Conservation (phyloP, 805 yeast species). For the Lipomyces japonicus region DNA sequence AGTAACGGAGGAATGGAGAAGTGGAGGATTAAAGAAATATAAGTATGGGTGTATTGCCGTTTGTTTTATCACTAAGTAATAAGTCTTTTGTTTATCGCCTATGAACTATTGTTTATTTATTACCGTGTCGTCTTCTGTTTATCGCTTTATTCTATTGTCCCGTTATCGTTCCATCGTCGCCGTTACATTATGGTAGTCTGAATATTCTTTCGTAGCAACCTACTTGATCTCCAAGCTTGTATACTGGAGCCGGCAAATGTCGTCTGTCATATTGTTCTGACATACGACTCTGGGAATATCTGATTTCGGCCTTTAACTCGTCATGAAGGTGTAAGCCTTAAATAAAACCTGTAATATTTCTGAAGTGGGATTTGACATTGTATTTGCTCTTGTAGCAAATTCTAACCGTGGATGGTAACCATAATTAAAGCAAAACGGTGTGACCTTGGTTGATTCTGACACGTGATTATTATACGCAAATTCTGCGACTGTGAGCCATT, state of each 20-base stretch:
- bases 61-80: no score
- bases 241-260: background rate
- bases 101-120: no score
- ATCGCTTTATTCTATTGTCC: no score
- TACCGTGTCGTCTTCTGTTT: no score
- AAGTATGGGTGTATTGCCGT: no score
- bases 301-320: background rate
- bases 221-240: background rate
- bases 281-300: background rate
- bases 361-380: background rate
- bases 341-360: background rate
- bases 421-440: background rate
- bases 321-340: background rate
- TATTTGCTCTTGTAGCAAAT: background rate
- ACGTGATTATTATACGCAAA: background rate
- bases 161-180: no score
- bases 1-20: no score
- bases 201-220: background rate
- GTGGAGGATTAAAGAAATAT: no score
- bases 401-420: constrained; percentile 1
- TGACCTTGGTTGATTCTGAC: background rate
- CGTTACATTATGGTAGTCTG: background rate
- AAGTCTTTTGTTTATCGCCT: no score
- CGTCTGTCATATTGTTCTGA: background rate
- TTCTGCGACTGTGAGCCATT: background rate